Evolutionary conservation across 345 rosid genomes (phyloP), one percentile per base, ranked within the genome.

Genomic region (Lepidium sativum): DNA sequence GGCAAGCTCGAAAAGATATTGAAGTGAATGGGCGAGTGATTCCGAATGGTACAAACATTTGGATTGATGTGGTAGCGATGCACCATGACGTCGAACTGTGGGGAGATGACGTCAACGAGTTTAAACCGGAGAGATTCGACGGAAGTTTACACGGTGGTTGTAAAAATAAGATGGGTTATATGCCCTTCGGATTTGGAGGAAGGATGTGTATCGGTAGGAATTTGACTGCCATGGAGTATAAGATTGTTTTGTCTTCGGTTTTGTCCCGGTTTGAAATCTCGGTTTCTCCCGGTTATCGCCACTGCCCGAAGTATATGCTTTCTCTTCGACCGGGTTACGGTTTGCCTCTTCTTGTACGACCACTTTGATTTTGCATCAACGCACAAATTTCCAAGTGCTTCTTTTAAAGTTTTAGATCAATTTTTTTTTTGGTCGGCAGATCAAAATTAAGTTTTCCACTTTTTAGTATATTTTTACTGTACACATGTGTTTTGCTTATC

Each of bases 101-200:
- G 98, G 98, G 98, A 6, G 80, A 83, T 0, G 91, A 86, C 32
- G 96, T 83, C 12, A 31, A 75, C 48, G 84, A 81, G 75, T 92
- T 92, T 55, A 82, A 41, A 14, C 98, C 98, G 8, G 94, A 92
- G 72, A 87, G 98, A 70, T 92, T 92, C 44, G 54, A 51, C 43
- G 82, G 85, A 2, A 82, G 81, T 65, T 32, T 83, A 4, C 67
- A 81, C 41, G 98, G 98, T 0, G 88, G 98, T 6, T 92, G 97
- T 81, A 85, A 75, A 29, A 85, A 78, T 69, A 89, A 83, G 73
- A 92, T 92, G 98, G 98, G 96, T 6, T 92, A 74, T 54, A 68
- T 92, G 83, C 98, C 98, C 0, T 92, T 92, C 55, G 98, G 98
- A 25, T 92, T 92, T 9, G 98, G 98, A 47, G 96, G 98, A 16